Evolutionary conservation across 441 rosid species (phyloP).

Genomic region (Euphorbia celastroides): DNA sequence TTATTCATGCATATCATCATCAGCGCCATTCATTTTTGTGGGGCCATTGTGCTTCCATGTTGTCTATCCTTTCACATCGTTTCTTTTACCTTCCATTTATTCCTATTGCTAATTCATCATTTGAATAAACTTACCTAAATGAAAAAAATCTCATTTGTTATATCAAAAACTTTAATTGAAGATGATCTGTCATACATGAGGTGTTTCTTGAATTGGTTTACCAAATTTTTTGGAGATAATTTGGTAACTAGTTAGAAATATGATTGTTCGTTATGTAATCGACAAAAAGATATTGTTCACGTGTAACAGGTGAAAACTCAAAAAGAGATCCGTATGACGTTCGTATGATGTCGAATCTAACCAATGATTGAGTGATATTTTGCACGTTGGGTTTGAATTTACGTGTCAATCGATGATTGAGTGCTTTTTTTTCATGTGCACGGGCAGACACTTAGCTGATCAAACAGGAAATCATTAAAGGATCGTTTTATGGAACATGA

Average conservation of each 20-base stretch:
- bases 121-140: background rate
- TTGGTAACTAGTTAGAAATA: no score
- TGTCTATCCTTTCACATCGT: background rate
- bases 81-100: background rate
- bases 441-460: background rate
- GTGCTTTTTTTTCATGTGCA: no score
- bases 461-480: no score
- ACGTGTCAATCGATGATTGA: background rate
- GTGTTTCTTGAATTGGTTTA: background rate
- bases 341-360: no score
- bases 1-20: background rate
- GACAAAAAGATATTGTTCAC: background rate
- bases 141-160: background rate
- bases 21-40: background rate
- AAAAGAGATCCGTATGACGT: background rate
- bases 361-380: no score
- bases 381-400: no score
- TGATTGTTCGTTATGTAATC: background rate
- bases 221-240: background rate
- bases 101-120: background rate
- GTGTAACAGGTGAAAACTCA: no score
- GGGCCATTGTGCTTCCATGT: background rate
- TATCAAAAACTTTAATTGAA: background rate
- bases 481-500: no score
- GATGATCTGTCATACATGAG: background rate